Evolutionary conservation across 208 protist genomes (phyloP).

Genomic region (Leptomonas seymouri): DNA sequence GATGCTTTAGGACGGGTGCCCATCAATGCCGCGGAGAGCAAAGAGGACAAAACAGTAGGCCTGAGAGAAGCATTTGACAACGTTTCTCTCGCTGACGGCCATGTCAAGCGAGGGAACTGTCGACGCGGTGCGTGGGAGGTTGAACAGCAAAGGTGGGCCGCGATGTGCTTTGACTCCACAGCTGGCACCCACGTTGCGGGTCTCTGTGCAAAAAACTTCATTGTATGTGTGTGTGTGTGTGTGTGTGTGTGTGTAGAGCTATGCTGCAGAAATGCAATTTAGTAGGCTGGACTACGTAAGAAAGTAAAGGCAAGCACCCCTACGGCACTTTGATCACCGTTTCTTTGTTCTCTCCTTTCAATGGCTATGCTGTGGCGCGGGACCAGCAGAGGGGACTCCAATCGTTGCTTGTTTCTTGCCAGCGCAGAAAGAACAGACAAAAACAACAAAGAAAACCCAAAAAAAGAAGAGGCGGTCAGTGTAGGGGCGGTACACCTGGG

Average conservation of each 20-base stretch:
- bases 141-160: not conserved
- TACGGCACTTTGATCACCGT: too few species aligned
- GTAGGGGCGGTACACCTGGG: too few species aligned
- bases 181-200: not conserved
- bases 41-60: not conserved
- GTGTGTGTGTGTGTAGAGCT: not conserved
- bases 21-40: not conserved
- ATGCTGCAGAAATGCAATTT: not conserved
- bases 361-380: too few species aligned
- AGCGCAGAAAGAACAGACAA: too few species aligned
- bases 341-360: too few species aligned
- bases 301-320: too few species aligned
- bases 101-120: not conserved
- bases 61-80: not conserved
- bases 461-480: too few species aligned
- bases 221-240: not conserved
- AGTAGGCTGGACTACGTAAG: too few species aligned
- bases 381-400: too few species aligned
- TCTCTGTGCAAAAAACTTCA: not conserved
- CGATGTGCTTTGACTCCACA: not conserved
- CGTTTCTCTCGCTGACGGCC: not conserved
- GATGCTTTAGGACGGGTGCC: not conserved
- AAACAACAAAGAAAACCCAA: too few species aligned
- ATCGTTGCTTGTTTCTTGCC: too few species aligned
- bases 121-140: not conserved